A percentile compares a stretch with the other conserved stretches of the same genome.
Evolutionary conservation across 768 basidiomycete genomes (phyloP).

Genomic region (Chalciporus chontae): DNA sequence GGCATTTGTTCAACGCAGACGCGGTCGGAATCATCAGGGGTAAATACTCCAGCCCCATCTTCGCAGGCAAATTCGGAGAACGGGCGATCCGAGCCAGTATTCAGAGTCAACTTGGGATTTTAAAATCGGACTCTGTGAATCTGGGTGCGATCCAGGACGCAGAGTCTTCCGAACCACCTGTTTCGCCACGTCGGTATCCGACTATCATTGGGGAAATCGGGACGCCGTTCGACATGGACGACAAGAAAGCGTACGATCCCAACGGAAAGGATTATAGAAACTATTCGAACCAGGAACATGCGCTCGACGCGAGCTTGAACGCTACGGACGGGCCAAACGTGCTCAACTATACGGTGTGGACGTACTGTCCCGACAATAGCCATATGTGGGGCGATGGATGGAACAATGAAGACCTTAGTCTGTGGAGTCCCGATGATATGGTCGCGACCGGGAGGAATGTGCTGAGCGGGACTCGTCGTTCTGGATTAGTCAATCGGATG

Average conservation of each 20-base stretch:
- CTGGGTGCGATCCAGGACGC: constrained; percentile 37
- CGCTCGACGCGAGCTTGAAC: constrained; percentile 82
- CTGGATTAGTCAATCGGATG: constrained; percentile 1
- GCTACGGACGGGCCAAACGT: constrained; percentile 73
- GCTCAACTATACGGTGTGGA: constrained; percentile 85
- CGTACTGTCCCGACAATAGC: constrained; percentile 76
- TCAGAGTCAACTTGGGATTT: constrained; percentile 75
- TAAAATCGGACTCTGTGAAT: constrained; percentile 70
- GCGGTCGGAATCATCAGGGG: constrained; percentile 89
- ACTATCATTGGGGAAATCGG: constrained; percentile 96
- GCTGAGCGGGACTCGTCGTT: neutral
- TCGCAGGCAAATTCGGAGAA: constrained; percentile 82
- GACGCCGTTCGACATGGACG: constrained; percentile 92
- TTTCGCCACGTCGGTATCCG: constrained; percentile 48
- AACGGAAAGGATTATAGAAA: constrained; percentile 55
- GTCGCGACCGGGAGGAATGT: neutral
- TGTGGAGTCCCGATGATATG: constrained; percentile 82
- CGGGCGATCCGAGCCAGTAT: constrained; percentile 75
- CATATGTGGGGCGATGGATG: constrained; percentile 95
- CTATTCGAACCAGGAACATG: constrained; percentile 72
- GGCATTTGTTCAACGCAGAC: constrained; percentile 96
- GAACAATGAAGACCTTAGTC: constrained; percentile 92
- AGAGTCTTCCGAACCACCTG: neutral
- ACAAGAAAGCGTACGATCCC: constrained; percentile 72
- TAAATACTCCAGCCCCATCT: constrained; percentile 62